phyloP scores from a whole-genome alignment of 352 stramenopile genomes.

The Pythium aphanidermatum region DNA sequence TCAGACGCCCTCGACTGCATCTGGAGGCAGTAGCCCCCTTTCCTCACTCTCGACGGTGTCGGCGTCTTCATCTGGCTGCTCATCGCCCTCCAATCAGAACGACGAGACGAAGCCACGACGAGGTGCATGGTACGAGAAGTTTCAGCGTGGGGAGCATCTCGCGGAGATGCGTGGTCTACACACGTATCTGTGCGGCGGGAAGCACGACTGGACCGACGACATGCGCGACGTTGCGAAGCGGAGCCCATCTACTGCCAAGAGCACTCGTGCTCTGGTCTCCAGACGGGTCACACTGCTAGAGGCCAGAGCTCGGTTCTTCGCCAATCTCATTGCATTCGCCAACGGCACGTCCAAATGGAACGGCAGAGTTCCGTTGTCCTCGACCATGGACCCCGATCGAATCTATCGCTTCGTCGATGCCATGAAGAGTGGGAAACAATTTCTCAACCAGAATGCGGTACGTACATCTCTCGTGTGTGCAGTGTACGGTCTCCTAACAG shows the following conservation, averaged over 20 bases:
- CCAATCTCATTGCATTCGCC: slow-evolving; percentile 57
- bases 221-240: slow-evolving; percentile 8
- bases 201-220: slow-evolving; percentile 38
- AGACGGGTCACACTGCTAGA: slow-evolving; percentile 53
- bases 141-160: slow-evolving; percentile 36
- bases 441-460: slow-evolving; percentile 57
- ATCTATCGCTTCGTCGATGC: slow-evolving; percentile 68
- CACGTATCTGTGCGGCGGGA: slow-evolving; percentile 65
- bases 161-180: slow-evolving; percentile 38
- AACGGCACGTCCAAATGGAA: slow-evolving; percentile 69
- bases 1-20: too few relatives aligned
- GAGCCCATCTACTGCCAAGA: too few relatives aligned
- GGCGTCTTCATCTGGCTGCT: too few relatives aligned
- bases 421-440: slow-evolving; percentile 53
- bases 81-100: too few relatives aligned
- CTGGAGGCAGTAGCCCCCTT: too few relatives aligned
- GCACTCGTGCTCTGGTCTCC: too few relatives aligned
- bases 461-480: slow-evolving; percentile 3
- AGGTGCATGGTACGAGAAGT: slow-evolving; percentile 44
- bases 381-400: slow-evolving; percentile 44
- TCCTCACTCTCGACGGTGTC: too few relatives aligned
- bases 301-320: slow-evolving; percentile 38
- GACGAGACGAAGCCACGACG: too few relatives aligned
- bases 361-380: slow-evolving; percentile 35
- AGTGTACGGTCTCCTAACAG: background rate